Percentiles rank a stretch among this genome's conserved stretches.
These are phyloP conservation scores for Alternaria tenuissima DNA, from an alignment of 2,329 filamentous ascomycete species.

Conservation along the genomic window DNA sequence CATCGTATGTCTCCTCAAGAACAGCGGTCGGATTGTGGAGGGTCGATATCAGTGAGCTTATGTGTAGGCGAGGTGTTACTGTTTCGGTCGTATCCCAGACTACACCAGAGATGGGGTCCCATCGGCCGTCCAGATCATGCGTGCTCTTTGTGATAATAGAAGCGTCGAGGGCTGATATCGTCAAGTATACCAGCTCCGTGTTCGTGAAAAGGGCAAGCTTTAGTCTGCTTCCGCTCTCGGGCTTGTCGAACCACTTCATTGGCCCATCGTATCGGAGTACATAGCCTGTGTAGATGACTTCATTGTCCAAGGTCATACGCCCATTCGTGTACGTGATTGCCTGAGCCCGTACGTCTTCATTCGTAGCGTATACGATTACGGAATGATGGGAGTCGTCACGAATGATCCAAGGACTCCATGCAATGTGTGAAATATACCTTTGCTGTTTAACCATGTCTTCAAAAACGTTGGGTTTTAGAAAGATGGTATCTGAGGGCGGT, in stretches of 20 bases:
- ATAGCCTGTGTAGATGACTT: slow-evolving; percentile 34
- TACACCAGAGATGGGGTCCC: slow-evolving; percentile 51
- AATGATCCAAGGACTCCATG: slow-evolving; percentile 52
- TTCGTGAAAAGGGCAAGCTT: slow-evolving; percentile 45
- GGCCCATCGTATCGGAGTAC: slow-evolving; percentile 36
- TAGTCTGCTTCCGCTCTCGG: slow-evolving; percentile 24
- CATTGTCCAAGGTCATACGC: slow-evolving; percentile 28
- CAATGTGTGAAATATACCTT: slow-evolving; percentile 45
- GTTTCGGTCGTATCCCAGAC: slow-evolving; percentile 41
- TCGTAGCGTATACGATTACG: slow-evolving; percentile 49
- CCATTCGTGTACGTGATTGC: slow-evolving; percentile 26
- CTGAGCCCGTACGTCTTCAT: slow-evolving; percentile 41
- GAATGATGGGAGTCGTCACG: slow-evolving; percentile 31
- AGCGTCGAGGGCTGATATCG: slow-evolving; percentile 33
- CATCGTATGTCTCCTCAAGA: slow-evolving; percentile 34
- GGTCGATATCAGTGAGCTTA: slow-evolving; percentile 50
- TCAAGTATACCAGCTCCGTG: slow-evolving; percentile 37
- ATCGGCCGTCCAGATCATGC: slow-evolving; percentile 53
- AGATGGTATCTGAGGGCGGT: slow-evolving; percentile 18
- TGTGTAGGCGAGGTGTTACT: slow-evolving; percentile 39
- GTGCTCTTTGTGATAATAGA: slow-evolving; percentile 26
- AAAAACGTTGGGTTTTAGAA: slow-evolving; percentile 32
- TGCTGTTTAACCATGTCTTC: slow-evolving; percentile 44
- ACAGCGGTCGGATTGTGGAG: slow-evolving; percentile 42
- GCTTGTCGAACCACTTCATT: slow-evolving; percentile 39